Percentiles rank a stretch among this genome's conserved stretches.
Evolutionary conservation across 257 asterid genomes (phyloP).

Genomic region (Fraxinus quadrangulata): DNA sequence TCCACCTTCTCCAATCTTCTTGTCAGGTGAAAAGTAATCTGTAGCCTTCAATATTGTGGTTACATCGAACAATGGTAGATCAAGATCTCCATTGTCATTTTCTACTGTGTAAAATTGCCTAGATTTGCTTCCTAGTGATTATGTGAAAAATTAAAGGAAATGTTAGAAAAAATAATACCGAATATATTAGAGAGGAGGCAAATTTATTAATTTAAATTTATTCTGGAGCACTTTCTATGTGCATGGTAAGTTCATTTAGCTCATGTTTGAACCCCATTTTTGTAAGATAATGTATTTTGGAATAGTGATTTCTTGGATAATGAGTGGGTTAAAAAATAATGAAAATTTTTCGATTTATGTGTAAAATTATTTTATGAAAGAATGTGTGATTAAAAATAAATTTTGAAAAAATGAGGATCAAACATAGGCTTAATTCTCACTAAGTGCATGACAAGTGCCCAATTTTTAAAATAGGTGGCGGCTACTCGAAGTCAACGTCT

Average conservation of each 20-base stretch:
- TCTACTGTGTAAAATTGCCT: background rate
- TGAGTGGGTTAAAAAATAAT: no score
- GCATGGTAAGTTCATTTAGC: background rate
- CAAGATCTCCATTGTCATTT: conserved; percentile 14
- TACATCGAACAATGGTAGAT: conserved; percentile 23
- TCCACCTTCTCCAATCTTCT: conserved; percentile 30
- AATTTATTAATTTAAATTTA: background rate
- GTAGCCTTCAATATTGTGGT: conserved; percentile 26
- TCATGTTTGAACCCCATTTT: no score
- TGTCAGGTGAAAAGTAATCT: conserved; percentile 9
- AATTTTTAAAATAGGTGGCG: background rate
- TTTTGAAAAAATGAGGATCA: no score
- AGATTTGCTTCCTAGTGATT: background rate
- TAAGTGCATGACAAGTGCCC: no score
- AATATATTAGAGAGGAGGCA: background rate
- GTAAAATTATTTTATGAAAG: no score
- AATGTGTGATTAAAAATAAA: no score
- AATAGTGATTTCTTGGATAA: no score
- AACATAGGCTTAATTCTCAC: no score
- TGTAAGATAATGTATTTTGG: no score
- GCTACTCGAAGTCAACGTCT: background rate
- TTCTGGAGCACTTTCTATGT: background rate
- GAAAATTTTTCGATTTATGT: no score
- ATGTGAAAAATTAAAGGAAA: background rate
- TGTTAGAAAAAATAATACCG: no score